phyloP scores from a whole-genome alignment of 257 asterid species.

The Ajuga chamaepitys region DNA sequence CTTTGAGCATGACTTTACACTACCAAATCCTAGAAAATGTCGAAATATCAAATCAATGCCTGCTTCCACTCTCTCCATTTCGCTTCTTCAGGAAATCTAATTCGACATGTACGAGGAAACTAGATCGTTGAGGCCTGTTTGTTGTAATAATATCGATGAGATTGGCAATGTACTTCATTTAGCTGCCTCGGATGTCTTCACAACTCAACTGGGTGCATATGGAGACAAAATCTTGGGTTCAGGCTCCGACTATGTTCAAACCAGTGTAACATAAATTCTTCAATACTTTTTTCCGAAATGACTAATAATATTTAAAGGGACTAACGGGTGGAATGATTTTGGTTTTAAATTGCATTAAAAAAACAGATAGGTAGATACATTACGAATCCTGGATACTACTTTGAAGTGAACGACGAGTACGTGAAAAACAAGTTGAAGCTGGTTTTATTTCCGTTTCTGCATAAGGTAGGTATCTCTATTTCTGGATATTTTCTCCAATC shows the following conservation, averaged over 20 bases:
- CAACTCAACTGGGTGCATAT: slow-evolving; percentile 12
- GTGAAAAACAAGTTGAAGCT: slow-evolving; percentile 20
- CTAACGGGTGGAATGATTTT: too few relatives aligned
- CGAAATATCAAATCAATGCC: neutral
- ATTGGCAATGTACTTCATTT: neutral
- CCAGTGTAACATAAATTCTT: slow-evolving; percentile 6
- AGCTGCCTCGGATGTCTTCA: slow-evolving; percentile 18
- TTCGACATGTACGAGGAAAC: slow-evolving; percentile 5
- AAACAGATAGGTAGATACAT: slow-evolving; percentile 19
- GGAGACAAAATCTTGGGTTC: slow-evolving; percentile 18
- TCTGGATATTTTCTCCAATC: too few relatives aligned
- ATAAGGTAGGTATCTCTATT: slow-evolving; percentile 16
- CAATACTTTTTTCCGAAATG: neutral
- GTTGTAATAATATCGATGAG: slow-evolving; percentile 6
- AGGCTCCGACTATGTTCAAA: slow-evolving; percentile 19
- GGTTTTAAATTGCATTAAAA: neutral
- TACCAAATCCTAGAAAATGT: too few relatives aligned
- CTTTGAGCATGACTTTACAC: neutral
- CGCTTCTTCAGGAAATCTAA: neutral
- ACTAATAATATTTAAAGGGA: neutral
- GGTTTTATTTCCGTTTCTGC: slow-evolving; percentile 24
- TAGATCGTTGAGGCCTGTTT: slow-evolving; percentile 8
- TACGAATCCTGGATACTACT: slow-evolving; percentile 23
- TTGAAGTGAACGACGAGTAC: slow-evolving; percentile 24
- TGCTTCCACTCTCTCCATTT: neutral